Evolutionary conservation across 2,329 filamentous ascomycete species (phyloP), one percentile per base, ranked within the genome.

Genomic region (Verticillium dahliae): DNA sequence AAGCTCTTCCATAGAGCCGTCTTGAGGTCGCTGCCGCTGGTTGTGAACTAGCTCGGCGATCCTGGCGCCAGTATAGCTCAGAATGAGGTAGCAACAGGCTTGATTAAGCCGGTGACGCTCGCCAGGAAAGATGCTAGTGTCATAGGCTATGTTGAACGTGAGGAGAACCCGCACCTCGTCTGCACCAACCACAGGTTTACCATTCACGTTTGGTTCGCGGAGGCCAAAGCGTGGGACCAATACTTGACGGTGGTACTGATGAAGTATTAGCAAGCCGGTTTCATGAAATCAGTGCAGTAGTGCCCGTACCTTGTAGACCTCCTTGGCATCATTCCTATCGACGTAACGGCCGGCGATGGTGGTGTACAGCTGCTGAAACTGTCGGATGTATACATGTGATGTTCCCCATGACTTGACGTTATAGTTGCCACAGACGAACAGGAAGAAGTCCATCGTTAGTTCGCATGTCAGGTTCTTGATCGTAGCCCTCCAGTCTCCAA

Each of bases 61-160:
- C 58, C 67, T 65, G n/a, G 63, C 67, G 6, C 71, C 64, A 1
- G 63, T 74, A 52, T 68, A 74, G 34, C 52, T 68, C 10, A 73
- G 59, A 57, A 69, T 58, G 45, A 71, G 56, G 55, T 75, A 73
- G 62, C 37, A 71, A 59, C 66, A 59, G 52, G 62, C 41, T 2
- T 73, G 60, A 7, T 69, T 7, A 38, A 72, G 62, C 15, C 63
- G 60, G 62, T 73, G 59, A n/a, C 64, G 54, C 61, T 72, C 61
- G 34, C 41, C 61, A 7, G 60, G 57, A 60, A 72, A 71, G 45
- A 70, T 65, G 15, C 63, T 60, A 0, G 58, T 68, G 55, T 74
- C 56, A 58, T 71, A 73, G 1, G 60, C 57, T 34, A 73, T 70
- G 37, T 74, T 75, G 13, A 72, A 73, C 0, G 56, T 68, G 2